Percentiles rank a stretch among this genome's conserved stretches.
Evolutionary conservation across 805 yeast genomes (phyloP).

Genomic region (Monosporozyma yasuniensis): DNA sequence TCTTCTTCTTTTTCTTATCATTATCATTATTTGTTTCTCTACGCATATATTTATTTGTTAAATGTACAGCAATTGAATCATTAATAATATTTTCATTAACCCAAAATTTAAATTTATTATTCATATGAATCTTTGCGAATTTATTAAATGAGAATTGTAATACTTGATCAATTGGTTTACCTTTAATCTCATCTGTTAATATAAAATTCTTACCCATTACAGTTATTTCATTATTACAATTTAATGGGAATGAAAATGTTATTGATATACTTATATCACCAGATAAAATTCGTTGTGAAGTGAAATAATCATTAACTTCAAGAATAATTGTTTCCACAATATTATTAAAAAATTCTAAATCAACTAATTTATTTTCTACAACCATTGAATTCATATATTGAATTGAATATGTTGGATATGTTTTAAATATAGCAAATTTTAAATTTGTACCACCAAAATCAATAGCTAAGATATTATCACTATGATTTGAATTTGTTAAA

Average conservation of each 20-base stretch:
- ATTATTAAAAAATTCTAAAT: slow-evolving; percentile 14
- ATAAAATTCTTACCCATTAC: slow-evolving; percentile 56
- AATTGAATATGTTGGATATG: slow-evolving; percentile 9
- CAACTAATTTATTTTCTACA: slow-evolving; percentile 11
- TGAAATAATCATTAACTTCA: slow-evolving; percentile 11
- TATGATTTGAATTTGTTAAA: background rate
- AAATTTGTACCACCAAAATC: slow-evolving; percentile 26
- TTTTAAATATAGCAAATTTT: slow-evolving; percentile 17
- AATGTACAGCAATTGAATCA: slow-evolving; percentile 57
- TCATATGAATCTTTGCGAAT: background rate
- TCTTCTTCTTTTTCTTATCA: background rate
- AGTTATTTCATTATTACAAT: slow-evolving; percentile 27
- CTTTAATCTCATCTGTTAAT: slow-evolving; percentile 35
- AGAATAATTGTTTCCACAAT: slow-evolving; percentile 14
- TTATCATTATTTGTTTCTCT: slow-evolving; percentile 12
- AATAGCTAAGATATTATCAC: slow-evolving; percentile 13
- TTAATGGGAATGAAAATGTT: slow-evolving; percentile 30
- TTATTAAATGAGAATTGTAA: slow-evolving; percentile 31
- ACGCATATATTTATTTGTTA: slow-evolving; percentile 36
- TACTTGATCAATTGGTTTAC: slow-evolving; percentile 35
- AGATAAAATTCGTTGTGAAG: background rate
- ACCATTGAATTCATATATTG: slow-evolving; percentile 8
- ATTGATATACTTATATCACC: slow-evolving; percentile 22
- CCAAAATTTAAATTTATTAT: slow-evolving; percentile 23
- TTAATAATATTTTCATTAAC: slow-evolving; percentile 42